Conservation (phyloP, 2,329 filamentous ascomycete genomes). For the Claviceps sp. region DNA sequence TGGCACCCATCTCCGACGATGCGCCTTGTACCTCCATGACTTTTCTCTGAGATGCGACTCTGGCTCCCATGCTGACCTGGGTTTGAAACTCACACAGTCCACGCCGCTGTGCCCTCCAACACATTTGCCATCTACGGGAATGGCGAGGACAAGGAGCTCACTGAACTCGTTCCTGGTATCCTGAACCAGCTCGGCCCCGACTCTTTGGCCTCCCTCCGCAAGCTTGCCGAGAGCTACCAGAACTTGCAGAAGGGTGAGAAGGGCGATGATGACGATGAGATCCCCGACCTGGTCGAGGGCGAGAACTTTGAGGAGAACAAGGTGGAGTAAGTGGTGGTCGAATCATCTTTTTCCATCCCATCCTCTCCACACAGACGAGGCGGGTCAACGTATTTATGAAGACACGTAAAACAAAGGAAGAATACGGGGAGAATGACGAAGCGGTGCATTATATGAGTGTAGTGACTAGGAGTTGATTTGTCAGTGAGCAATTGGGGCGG, state of each 20-base stretch:
- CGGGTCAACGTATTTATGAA: neutral
- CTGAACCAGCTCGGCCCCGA: slow-evolving; percentile 99
- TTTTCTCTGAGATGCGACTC: too few relatives aligned
- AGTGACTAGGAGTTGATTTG: slow-evolving; percentile 1
- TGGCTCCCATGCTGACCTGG: neutral
- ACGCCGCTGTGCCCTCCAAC: slow-evolving; percentile 94
- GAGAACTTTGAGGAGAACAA: slow-evolving; percentile 92
- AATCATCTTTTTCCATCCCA: neutral
- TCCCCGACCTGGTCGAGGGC: slow-evolving; percentile 90
- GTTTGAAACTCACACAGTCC: slow-evolving; percentile 44
- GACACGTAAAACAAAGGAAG: slow-evolving; percentile 2
- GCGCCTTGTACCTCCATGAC: too few relatives aligned
- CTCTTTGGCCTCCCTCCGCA: slow-evolving; percentile 91
- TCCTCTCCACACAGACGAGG: neutral
- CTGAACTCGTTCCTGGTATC: slow-evolving; percentile 96
- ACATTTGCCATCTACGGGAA: slow-evolving; percentile 99
- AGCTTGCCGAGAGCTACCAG: slow-evolving; percentile 99
- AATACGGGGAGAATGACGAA: neutral
- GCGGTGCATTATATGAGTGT: slow-evolving; percentile 2
- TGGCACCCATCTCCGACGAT: neutral
- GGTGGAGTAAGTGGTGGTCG: slow-evolving; percentile 56
- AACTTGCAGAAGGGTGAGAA: slow-evolving; percentile 92
- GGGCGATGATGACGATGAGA: slow-evolving; percentile 81
- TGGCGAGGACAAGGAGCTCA: slow-evolving; percentile 99
- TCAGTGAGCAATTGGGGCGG: neutral